Conservation (phyloP, 1,284 basidiomycete species). For the Puccinia horiana region DNA sequence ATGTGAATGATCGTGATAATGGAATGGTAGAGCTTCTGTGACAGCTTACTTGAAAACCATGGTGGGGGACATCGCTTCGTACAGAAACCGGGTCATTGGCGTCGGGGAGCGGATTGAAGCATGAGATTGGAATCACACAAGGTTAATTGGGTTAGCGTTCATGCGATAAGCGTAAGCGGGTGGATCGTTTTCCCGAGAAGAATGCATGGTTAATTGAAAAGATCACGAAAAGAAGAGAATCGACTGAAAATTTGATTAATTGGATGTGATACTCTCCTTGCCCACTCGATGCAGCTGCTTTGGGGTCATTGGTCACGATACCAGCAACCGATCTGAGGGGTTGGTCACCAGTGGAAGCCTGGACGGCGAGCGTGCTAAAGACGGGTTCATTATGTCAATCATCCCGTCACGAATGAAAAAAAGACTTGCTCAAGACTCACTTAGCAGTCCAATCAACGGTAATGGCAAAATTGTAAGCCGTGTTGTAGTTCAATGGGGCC, state of each 20-base stretch:
- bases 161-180: too few species aligned
- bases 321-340: neutral
- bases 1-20: neutral
- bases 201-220: neutral
- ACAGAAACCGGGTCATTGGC: neutral
- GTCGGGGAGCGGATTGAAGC: slow-evolving; percentile 2
- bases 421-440: neutral
- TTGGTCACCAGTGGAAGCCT: neutral
- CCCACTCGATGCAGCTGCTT: neutral
- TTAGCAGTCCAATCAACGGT: slow-evolving; percentile 31
- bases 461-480: slow-evolving; percentile 26
- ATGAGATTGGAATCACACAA: neutral
- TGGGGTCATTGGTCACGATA: neutral
- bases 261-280: slow-evolving; percentile 27
- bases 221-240: neutral
- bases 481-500: neutral
- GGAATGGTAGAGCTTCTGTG: neutral
- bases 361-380: slow-evolving; percentile 20
- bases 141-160: neutral
- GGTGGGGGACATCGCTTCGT: slow-evolving; percentile 10
- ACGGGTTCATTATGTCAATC: neutral
- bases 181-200: neutral
- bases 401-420: neutral
- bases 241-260: slow-evolving; percentile 23
- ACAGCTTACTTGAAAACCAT: slow-evolving; percentile 1